Conservation (phyloP, 2,329 filamentous ascomycete genomes). For the Nemania abortiva region DNA sequence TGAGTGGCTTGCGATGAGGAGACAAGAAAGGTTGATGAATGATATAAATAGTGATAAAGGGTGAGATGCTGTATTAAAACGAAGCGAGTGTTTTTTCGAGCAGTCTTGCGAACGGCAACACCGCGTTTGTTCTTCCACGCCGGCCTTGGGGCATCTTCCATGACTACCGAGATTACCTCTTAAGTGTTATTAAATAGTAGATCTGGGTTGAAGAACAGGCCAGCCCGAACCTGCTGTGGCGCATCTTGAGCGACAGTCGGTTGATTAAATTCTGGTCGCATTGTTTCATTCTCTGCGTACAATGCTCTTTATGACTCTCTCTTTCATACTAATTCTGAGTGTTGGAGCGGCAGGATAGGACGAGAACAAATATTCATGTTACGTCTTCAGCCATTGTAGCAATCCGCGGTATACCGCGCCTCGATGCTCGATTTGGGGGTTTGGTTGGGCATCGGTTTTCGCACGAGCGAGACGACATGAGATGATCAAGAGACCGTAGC, state of each 20-base stretch:
- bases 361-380: not conserved
- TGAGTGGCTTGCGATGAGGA: not conserved
- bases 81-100: not conserved
- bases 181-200: not conserved
- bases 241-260: not conserved
- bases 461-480: constrained; percentile 4
- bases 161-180: not conserved
- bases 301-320: not conserved
- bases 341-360: not conserved
- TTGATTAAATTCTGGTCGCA: not conserved
- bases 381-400: not conserved
- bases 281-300: not conserved
- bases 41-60: not conserved
- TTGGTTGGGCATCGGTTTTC: not conserved
- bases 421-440: not conserved
- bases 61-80: not conserved
- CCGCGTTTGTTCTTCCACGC: not conserved
- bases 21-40: not conserved
- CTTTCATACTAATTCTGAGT: not conserved
- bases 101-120: not conserved
- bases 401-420: not conserved
- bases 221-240: not conserved
- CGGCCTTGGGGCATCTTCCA: not conserved
- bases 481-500: constrained; percentile 1
- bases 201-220: not conserved